Percentiles rank a stretch among this genome's conserved stretches.
Evolutionary conservation across 192 early-diverging fungal species (phyloP).

Genomic region (Chytriomyces sp.): DNA sequence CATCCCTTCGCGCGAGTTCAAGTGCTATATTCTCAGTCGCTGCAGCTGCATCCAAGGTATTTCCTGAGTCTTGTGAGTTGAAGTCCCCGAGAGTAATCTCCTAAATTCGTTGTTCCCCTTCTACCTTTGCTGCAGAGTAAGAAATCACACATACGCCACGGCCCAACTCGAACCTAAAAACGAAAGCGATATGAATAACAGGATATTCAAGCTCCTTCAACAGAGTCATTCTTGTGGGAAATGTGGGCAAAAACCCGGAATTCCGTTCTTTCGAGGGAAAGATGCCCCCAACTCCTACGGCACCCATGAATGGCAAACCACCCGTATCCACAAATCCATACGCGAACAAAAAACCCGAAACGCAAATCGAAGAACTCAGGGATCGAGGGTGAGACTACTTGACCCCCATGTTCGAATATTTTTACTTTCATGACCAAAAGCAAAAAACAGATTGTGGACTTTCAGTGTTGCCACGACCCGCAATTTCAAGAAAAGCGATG

Average conservation of each 20-base stretch:
- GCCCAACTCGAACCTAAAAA: too few relatives aligned
- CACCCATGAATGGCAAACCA: constrained; percentile 43
- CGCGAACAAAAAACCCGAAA: neutral
- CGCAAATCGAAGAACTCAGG: neutral
- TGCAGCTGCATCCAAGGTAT: too few relatives aligned
- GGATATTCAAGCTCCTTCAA: constrained; percentile 38
- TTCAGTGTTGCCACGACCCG: constrained; percentile 30
- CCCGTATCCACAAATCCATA: constrained; percentile 17
- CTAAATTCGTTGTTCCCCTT: too few relatives aligned
- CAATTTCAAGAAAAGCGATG: neutral
- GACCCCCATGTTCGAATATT: too few relatives aligned
- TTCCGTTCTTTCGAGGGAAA: constrained; percentile 3
- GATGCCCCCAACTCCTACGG: constrained; percentile 1
- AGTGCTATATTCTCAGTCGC: too few relatives aligned
- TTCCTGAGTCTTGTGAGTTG: too few relatives aligned
- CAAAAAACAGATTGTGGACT: constrained; percentile 9
- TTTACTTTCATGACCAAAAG: too few relatives aligned
- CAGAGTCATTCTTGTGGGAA: constrained; percentile 36
- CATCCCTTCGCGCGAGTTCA: too few relatives aligned
- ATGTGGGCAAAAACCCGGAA: constrained; percentile 32
- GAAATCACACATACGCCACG: too few relatives aligned
- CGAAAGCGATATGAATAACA: constrained; percentile 41
- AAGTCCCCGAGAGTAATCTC: too few relatives aligned
- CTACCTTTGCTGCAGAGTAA: too few relatives aligned
- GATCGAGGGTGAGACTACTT: neutral